Conservation (phyloP, 768 basidiomycete species). For the Scleroderma citrinum region DNA sequence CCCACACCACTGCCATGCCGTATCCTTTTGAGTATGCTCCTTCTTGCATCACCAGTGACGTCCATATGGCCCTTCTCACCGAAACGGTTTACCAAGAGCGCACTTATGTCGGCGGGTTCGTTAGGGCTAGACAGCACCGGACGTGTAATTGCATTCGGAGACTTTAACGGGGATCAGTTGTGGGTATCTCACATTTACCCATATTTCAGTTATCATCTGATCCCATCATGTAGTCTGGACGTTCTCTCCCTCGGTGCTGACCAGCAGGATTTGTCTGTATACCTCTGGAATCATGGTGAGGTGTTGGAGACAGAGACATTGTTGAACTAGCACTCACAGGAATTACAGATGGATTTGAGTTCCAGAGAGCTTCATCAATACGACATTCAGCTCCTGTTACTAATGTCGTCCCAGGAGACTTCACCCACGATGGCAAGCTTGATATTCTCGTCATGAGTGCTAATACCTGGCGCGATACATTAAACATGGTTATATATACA, state of each 20-base stretch:
- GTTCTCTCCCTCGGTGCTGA: conserved; percentile 69
- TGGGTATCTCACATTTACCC: conserved; percentile 34
- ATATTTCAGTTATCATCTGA: background rate
- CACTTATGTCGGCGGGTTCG: conserved; percentile 72
- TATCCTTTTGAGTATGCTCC: conserved; percentile 11
- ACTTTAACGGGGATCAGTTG: conserved; percentile 96
- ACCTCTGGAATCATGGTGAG: conserved; percentile 80
- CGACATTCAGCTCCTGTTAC: conserved; percentile 52
- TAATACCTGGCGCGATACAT: conserved; percentile 38
- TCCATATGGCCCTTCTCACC: conserved; percentile 79
- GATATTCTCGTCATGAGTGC: conserved; percentile 87
- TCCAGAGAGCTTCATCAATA: conserved; percentile 45
- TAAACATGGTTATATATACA: conserved; percentile 68
- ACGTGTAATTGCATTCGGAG: conserved; percentile 83
- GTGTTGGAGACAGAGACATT: background rate
- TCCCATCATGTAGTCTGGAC: conserved; percentile 54
- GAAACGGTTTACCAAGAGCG: conserved; percentile 81
- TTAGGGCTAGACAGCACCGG: conserved; percentile 71
- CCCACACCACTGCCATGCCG: background rate
- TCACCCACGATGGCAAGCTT: conserved; percentile 84
- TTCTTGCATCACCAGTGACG: conserved; percentile 16
- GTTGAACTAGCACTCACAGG: background rate
- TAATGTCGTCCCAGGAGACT: conserved; percentile 92
- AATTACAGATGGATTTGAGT: conserved; percentile 50
- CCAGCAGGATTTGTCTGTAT: conserved; percentile 68